Conservation (phyloP, 139 green algal genomes). For the Raphidocelis subcapitata region DNA sequence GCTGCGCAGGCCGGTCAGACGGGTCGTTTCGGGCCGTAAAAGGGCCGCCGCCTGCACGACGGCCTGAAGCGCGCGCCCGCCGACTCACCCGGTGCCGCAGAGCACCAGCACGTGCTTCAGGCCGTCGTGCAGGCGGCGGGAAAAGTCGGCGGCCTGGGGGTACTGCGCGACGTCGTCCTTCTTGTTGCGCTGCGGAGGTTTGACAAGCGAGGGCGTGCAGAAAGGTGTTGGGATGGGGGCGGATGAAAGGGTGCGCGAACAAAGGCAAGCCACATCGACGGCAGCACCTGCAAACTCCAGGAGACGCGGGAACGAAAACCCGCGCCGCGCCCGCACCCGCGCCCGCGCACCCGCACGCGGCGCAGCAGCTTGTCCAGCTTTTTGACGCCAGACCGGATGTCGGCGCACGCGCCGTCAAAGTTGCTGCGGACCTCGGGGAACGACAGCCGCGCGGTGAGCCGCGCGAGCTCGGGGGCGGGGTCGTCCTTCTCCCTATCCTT, state of each 20-base stretch:
- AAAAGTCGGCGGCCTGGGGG: slow-evolving; percentile 36
- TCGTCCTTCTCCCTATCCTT: too few relatives aligned
- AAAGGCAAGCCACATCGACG: too few relatives aligned
- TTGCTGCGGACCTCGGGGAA: too few relatives aligned
- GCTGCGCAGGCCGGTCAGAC: too few relatives aligned
- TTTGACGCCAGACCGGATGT: slow-evolving; percentile 56
- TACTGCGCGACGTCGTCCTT: slow-evolving; percentile 48
- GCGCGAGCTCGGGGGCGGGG: too few relatives aligned
- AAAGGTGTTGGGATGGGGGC: too few relatives aligned
- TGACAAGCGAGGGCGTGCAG: not conserved
- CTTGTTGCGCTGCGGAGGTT: slow-evolving; percentile 34
- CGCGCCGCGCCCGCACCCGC: too few relatives aligned
- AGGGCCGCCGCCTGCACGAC: slow-evolving; percentile 36
- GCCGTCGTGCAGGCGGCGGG: slow-evolving; percentile 38
- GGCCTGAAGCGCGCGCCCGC: slow-evolving; percentile 41
- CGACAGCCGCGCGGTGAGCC: too few relatives aligned
- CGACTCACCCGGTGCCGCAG: slow-evolving; percentile 31
- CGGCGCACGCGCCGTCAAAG: slow-evolving; percentile 23
- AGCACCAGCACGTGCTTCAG: slow-evolving; percentile 46
- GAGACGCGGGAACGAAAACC: too few relatives aligned
- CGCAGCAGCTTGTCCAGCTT: slow-evolving; percentile 59
- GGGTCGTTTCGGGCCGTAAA: too few relatives aligned
- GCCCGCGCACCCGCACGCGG: slow-evolving; percentile 5
- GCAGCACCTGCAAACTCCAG: too few relatives aligned
- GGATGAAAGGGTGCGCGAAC: too few relatives aligned